A percentile compares a stretch with the other conserved stretches of the same genome.
phyloP scores from a whole-genome alignment of 257 asterid genomes.

The Solanum etuberosum region DNA sequence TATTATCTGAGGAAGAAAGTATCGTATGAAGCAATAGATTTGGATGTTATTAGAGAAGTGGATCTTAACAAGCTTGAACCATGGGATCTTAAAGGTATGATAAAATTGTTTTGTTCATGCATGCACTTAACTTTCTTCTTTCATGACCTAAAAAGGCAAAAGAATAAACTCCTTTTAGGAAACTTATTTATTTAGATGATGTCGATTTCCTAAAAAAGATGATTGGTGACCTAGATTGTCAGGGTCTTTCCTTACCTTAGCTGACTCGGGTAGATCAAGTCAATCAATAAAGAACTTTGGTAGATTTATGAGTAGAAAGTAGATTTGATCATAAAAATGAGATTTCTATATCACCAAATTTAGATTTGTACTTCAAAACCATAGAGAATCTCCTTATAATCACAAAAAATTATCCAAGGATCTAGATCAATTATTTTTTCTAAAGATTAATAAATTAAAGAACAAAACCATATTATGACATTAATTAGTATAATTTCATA shows the following conservation, averaged over 20 bases:
- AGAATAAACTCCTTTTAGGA: not conserved
- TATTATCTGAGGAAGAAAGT: conserved; percentile 79
- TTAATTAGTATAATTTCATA: too few species aligned
- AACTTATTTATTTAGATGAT: not conserved
- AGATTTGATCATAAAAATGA: not conserved
- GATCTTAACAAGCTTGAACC: conserved; percentile 95
- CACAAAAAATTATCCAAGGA: not conserved
- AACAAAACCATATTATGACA: not conserved
- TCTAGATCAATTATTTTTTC: not conserved
- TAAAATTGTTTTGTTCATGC: not conserved
- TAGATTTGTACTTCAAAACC: not conserved
- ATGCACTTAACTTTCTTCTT: not conserved
- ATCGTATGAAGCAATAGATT: conserved; percentile 63
- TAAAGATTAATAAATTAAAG: not conserved
- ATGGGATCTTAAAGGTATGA: conserved; percentile 79
- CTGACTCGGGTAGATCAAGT: not conserved
- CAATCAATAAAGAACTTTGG: not conserved
- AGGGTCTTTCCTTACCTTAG: not conserved
- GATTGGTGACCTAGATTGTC: not conserved
- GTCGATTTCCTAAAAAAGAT: not conserved
- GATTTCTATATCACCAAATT: not conserved
- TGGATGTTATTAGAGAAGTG: conserved; percentile 65
- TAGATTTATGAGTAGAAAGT: not conserved
- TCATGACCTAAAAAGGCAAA: not conserved
- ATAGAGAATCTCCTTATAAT: not conserved